These are phyloP conservation scores for Coemansia sp. DNA, from an alignment of 192 early-diverging fungal genomes.

Conservation along the genomic window DNA sequence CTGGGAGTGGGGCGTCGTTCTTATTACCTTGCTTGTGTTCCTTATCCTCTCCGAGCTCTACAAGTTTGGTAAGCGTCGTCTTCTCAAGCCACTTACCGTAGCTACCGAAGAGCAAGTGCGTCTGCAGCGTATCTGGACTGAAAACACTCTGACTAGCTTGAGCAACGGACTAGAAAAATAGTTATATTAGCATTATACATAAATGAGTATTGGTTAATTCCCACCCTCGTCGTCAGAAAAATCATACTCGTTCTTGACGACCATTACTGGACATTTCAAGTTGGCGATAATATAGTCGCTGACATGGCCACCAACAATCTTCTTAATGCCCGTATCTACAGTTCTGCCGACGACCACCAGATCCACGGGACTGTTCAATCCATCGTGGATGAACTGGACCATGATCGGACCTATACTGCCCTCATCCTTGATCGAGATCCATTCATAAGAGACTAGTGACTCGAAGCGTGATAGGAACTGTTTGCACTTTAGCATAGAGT, in stretches of 20 bases:
- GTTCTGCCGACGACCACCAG: slow-evolving; percentile 48
- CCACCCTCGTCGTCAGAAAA: slow-evolving; percentile 47
- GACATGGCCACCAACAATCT: slow-evolving; percentile 46
- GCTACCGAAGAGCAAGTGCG: slow-evolving; percentile 51
- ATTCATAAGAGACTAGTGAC: slow-evolving; percentile 53
- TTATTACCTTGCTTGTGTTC: slow-evolving; percentile 64
- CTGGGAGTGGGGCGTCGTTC: slow-evolving; percentile 78
- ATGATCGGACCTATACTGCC: slow-evolving; percentile 51
- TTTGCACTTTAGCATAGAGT: slow-evolving; percentile 50
- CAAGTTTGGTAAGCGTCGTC: slow-evolving; percentile 64
- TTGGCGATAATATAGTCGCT: slow-evolving; percentile 43
- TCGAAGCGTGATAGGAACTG: slow-evolving; percentile 58
- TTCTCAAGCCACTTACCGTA: slow-evolving; percentile 43
- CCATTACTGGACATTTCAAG: slow-evolving; percentile 49
- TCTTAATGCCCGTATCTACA: slow-evolving; percentile 32
- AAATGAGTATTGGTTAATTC: background rate
- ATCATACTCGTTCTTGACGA: slow-evolving; percentile 58
- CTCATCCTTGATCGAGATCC: slow-evolving; percentile 59
- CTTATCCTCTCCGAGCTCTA: slow-evolving; percentile 68
- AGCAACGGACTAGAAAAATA: slow-evolving; percentile 27
- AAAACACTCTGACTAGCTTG: slow-evolving; percentile 46
- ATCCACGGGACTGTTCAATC: slow-evolving; percentile 40
- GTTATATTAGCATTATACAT: background rate
- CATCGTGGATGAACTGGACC: slow-evolving; percentile 41
- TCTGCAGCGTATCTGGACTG: slow-evolving; percentile 59